Evolutionary conservation across 2,329 filamentous ascomycete species (phyloP).

Genomic region (Calycina herbarum): DNA sequence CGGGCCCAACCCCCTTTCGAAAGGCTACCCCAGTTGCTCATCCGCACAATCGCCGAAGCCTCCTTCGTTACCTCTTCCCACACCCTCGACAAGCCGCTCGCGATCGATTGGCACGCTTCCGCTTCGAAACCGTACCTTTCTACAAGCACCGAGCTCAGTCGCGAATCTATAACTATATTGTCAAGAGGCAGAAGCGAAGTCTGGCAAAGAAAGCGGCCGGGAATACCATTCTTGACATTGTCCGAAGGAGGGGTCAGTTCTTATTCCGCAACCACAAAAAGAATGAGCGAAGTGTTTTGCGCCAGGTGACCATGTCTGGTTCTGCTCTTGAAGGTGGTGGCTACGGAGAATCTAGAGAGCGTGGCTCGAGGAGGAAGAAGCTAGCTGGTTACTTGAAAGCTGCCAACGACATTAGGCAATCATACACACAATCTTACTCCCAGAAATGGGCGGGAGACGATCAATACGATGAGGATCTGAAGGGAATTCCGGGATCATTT

Average conservation of each 20-base stretch:
- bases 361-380: constrained; percentile 74
- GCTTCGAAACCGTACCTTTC: constrained; percentile 70
- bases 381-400: constrained; percentile 72
- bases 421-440: constrained; percentile 57
- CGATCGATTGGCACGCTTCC: constrained; percentile 68
- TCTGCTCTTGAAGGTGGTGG: constrained; percentile 35
- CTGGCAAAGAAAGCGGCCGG: constrained; percentile 44
- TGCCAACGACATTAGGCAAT: constrained; percentile 70
- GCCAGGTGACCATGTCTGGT: constrained; percentile 35
- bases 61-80: constrained; percentile 71
- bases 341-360: constrained; percentile 48
- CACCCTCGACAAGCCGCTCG: constrained; percentile 60
- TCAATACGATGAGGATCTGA: constrained; percentile 43
- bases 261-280: not conserved
- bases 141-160: constrained; percentile 72
- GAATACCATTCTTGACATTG: constrained; percentile 33
- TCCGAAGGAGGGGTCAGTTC: constrained; percentile 28
- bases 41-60: constrained; percentile 47
- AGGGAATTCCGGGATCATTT: constrained; percentile 71
- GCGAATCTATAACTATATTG: constrained; percentile 72
- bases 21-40: constrained; percentile 23
- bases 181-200: constrained; percentile 61
- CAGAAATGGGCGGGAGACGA: constrained; percentile 48
- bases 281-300: constrained; percentile 34
- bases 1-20: constrained; percentile 28